Conservation (phyloP, 345 rosid species). For the Melastoma malabathricum region DNA sequence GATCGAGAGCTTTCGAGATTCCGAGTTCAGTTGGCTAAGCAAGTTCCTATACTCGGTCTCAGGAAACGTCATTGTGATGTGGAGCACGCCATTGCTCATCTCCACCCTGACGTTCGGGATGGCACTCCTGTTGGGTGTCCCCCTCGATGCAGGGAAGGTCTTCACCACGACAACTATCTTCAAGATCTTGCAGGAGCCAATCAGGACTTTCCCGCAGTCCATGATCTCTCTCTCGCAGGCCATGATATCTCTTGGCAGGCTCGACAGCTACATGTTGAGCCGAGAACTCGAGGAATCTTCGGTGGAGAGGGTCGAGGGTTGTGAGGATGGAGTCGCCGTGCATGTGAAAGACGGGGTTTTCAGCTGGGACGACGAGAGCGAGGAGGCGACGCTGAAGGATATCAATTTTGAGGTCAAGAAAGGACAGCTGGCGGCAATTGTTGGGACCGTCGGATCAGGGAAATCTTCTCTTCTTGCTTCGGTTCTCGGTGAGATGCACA, state of each 20-base stretch:
- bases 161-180: conserved; percentile 78
- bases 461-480: conserved; percentile 84
- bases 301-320: conserved; percentile 46
- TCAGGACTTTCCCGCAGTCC: conserved; percentile 77
- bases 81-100: conserved; percentile 70
- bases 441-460: conserved; percentile 91
- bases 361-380: conserved; percentile 69
- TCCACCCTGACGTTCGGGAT: conserved; percentile 67
- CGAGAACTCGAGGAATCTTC: conserved; percentile 43
- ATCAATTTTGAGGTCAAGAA: conserved; percentile 47
- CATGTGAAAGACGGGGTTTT: conserved; percentile 58
- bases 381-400: conserved; percentile 39
- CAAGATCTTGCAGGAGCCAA: conserved; percentile 89
- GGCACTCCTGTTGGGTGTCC: conserved; percentile 51
- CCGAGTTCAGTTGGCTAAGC: conserved; percentile 67
- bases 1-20: conserved; percentile 54
- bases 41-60: conserved; percentile 70
- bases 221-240: conserved; percentile 94
- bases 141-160: conserved; percentile 74
- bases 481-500: conserved; percentile 93
- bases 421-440: conserved; percentile 80
- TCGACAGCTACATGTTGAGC: conserved; percentile 72
- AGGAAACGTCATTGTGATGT: conserved; percentile 54
- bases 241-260: conserved; percentile 65
- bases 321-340: conserved; percentile 44